Base-by-base conservation (phyloP, 2,329 filamentous ascomycete species). In the Aspergillus sp. region DNA sequence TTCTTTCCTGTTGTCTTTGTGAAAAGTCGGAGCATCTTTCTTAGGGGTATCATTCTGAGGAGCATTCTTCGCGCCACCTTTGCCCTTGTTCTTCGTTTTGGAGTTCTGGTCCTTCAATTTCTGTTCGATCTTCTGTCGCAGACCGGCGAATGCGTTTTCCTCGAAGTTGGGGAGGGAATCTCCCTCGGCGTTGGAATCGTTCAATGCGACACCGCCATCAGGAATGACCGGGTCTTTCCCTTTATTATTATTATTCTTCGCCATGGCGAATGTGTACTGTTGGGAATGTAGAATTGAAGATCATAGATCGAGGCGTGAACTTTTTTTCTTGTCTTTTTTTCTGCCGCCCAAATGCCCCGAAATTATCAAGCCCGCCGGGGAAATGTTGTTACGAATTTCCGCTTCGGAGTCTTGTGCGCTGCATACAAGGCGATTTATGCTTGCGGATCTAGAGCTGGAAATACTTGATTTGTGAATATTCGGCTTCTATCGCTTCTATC, bases 111-210 rank as follows among this genome's bases (percentile, higher is more conserved):
- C 62, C 50, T 68, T 65, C 56, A 68, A 58, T 44, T 61, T 68
- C 52, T 67, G 63, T 56, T 73, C 67, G 48, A 72, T 68, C 56
- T 65, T 67, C 51, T 69, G 62, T 52, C 68, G 68, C 46, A 72
- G 60, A 45, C 64, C 68, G 41, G 67, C 67, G 49, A 72, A 68
- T 43, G 67, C 67, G 48, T 62, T 59, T 47, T 65, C 66, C 44
- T 70, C 66, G 15, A 71, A 50, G 41, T 67, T 57, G 22, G 68
- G 63, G 39, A 66, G 23, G 37, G 55, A 56, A 38, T 60, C 60
- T n/a, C 55, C 52, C 20, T 43, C 48, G 13, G 55, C 20, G 39
- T 57, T 57, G 43, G 58, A 35, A 15, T 56, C 53, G 32, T 57
- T 58, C 41, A 51, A 33, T 12, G 53, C 33, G 39, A 46, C 54